phyloP scores from a whole-genome alignment of 202 grass and related monocot genomes.

The Setaria viridis region DNA sequence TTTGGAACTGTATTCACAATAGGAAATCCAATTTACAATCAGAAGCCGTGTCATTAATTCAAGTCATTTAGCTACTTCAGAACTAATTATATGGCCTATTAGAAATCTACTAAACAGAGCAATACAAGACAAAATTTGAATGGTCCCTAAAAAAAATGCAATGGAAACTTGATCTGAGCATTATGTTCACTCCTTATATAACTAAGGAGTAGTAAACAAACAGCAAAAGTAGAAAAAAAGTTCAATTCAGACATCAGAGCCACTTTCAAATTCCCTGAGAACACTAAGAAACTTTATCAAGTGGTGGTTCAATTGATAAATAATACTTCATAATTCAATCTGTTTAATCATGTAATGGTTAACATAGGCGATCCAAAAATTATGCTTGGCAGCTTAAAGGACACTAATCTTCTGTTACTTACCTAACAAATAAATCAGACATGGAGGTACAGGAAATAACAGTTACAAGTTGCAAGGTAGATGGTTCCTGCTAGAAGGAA shows the following conservation, averaged over 20 bases:
- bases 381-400: slow-evolving; percentile 18
- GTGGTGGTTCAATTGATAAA: slow-evolving; percentile 3
- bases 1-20: not conserved
- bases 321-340: slow-evolving; percentile 18
- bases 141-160: not conserved
- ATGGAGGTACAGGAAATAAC: slow-evolving; percentile 79
- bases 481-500: slow-evolving; percentile 34
- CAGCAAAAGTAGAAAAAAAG: not conserved
- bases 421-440: slow-evolving; percentile 90
- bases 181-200: not conserved
- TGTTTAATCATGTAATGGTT: not conserved
- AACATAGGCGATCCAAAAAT: slow-evolving; percentile 32
- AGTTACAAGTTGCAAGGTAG: slow-evolving; percentile 58
- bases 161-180: not conserved
- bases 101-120: not conserved
- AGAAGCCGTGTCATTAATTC: slow-evolving; percentile 26
- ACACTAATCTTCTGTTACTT: slow-evolving; percentile 32
- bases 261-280: not conserved
- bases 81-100: not conserved
- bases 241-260: not conserved
- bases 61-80: not conserved
- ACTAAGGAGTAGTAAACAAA: not conserved
- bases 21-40: not conserved
- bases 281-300: slow-evolving; percentile 24
- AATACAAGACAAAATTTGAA: slow-evolving; percentile 12